Evolutionary conservation across 208 protist genomes (phyloP).

Genomic region (Balamuthia mandrillaris): DNA sequence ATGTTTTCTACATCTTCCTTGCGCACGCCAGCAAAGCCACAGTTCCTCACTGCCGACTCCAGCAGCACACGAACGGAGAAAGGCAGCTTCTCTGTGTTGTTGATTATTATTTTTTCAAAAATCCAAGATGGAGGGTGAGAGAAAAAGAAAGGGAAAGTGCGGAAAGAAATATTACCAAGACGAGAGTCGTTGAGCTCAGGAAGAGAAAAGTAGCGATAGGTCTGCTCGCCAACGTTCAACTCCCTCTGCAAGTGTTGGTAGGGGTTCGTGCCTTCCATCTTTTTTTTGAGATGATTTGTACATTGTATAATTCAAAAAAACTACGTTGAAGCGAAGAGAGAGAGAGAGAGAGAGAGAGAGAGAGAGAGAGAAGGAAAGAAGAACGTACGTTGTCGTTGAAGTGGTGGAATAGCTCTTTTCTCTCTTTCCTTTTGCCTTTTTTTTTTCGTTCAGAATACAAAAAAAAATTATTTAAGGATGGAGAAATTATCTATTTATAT

Average conservation of each 20-base stretch:
- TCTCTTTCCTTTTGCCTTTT: background rate
- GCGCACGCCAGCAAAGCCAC: slow-evolving; percentile 87
- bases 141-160: background rate
- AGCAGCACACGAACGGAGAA: slow-evolving; percentile 93
- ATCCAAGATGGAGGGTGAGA: background rate
- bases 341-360: too few species aligned
- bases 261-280: slow-evolving; percentile 1
- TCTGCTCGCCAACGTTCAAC: slow-evolving; percentile 15
- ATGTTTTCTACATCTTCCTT: slow-evolving; percentile 86
- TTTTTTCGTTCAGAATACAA: too few species aligned
- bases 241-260: background rate
- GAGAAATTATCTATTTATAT: too few species aligned
- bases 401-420: background rate
- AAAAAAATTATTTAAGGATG: background rate
- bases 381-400: background rate
- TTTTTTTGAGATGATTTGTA: background rate
- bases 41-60: slow-evolving; percentile 91
- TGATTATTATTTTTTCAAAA: too few species aligned
- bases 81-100: slow-evolving; percentile 74
- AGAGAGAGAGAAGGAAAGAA: background rate
- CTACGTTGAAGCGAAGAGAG: too few species aligned
- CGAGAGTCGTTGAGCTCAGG: slow-evolving; percentile 27
- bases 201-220: slow-evolving; percentile 33
- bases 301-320: too few species aligned
- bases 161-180: background rate